These are phyloP conservation scores for Dactylellina cionopaga DNA, from an alignment of 2,329 filamentous ascomycete species.

Conservation along the genomic window DNA sequence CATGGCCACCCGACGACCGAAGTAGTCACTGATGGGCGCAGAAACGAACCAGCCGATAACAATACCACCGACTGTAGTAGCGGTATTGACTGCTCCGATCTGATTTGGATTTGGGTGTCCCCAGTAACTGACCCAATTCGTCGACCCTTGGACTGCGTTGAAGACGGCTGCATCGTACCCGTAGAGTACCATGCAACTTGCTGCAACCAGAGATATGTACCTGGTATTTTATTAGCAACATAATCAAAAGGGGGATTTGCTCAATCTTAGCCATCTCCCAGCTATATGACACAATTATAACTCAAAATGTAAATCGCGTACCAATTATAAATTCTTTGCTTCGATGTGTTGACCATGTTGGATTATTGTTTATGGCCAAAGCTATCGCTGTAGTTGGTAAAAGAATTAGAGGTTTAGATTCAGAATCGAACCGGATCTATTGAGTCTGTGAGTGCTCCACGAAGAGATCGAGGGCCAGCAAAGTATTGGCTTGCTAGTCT, in stretches of 20 bases:
- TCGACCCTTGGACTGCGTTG: slow-evolving; percentile 75
- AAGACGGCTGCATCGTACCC: slow-evolving; percentile 79
- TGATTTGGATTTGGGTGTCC: slow-evolving; percentile 60
- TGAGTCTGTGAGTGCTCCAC: no score
- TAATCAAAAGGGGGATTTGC: no score
- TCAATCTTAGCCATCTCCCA: background rate
- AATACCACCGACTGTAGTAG: slow-evolving; percentile 76
- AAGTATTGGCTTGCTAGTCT: no score
- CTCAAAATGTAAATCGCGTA: slow-evolving; percentile 53
- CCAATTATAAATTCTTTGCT: slow-evolving; percentile 64
- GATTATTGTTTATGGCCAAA: background rate
- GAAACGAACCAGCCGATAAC: slow-evolving; percentile 76
- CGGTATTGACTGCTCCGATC: slow-evolving; percentile 72
- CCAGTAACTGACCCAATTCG: slow-evolving; percentile 70
- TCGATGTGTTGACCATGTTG: slow-evolving; percentile 61
- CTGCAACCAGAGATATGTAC: slow-evolving; percentile 76
- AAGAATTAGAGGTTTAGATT: background rate
- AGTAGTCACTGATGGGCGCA: slow-evolving; percentile 66
- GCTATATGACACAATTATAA: background rate
- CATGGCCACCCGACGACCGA: slow-evolving; percentile 63
- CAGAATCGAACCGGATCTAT: background rate
- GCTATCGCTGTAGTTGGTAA: no score
- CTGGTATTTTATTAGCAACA: no score
- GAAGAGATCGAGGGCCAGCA: no score
- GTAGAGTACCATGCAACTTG: slow-evolving; percentile 79